A percentile compares a stretch with the other conserved stretches of the same genome.
Evolutionary conservation across 176 grass and related monocot species (phyloP).

Genomic region (Musa schizocarpa): DNA sequence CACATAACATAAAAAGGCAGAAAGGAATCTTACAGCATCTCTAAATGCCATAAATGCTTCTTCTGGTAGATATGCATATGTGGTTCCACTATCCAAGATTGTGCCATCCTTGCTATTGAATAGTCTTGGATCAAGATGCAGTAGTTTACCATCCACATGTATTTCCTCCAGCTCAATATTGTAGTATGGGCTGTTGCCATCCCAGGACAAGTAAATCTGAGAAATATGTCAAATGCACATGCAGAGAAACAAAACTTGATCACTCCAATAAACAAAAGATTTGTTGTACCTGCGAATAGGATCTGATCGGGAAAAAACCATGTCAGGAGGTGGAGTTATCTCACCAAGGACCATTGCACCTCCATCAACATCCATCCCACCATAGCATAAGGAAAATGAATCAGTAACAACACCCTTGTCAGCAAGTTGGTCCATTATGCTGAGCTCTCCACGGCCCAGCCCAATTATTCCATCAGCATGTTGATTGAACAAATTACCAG

Average conservation of each 20-base stretch:
- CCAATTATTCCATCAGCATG: slow-evolving; percentile 12
- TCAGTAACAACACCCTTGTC: slow-evolving; percentile 5
- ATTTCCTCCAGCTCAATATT: slow-evolving; percentile 96
- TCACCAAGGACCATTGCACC: slow-evolving; percentile 15
- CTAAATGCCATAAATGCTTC: slow-evolving; percentile 85
- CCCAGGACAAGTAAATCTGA: slow-evolving; percentile 40
- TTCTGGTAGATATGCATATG: slow-evolving; percentile 93
- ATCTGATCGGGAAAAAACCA: slow-evolving; percentile 5
- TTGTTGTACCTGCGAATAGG: slow-evolving; percentile 5
- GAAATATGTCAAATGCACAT: slow-evolving; percentile 38
- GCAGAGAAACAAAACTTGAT: slow-evolving; percentile 12
- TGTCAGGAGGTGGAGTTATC: slow-evolving; percentile 11
- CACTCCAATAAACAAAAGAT: not conserved
- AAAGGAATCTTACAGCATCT: slow-evolving; percentile 60
- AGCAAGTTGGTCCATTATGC: slow-evolving; percentile 15
- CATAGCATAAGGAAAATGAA: slow-evolving; percentile 16
- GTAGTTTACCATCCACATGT: slow-evolving; percentile 65
- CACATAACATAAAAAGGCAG: slow-evolving; percentile 13
- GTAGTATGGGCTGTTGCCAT: slow-evolving; percentile 91
- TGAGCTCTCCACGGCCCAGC: slow-evolving; percentile 1
- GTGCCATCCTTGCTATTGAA: slow-evolving; percentile 73
- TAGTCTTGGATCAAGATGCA: slow-evolving; percentile 58
- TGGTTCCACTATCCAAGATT: slow-evolving; percentile 94
- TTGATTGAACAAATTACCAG: slow-evolving; percentile 14
- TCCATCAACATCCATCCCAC: slow-evolving; percentile 17